phyloP scores from a whole-genome alignment of 1,139 yeast genomes.

The Yamadazyma dushanensis region DNA sequence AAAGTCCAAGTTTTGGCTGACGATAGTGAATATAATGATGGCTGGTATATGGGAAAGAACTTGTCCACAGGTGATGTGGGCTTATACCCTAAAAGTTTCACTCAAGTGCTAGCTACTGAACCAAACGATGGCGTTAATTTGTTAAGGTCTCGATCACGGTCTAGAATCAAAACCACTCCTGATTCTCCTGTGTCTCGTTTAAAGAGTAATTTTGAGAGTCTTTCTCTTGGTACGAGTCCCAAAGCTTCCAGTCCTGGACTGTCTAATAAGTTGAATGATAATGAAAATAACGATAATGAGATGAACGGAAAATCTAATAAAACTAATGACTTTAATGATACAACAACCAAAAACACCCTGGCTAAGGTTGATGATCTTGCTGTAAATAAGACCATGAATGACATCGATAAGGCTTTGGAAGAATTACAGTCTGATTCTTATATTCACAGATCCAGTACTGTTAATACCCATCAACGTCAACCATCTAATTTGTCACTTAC shows the following conservation, averaged over 20 bases:
- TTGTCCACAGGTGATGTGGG: slow-evolving; percentile 73
- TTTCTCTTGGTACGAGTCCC: slow-evolving; percentile 8
- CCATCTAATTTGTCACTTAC: slow-evolving; percentile 21
- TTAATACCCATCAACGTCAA: slow-evolving; percentile 16
- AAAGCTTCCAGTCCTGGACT: not conserved
- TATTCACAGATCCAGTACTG: slow-evolving; percentile 7
- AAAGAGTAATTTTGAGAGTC: slow-evolving; percentile 20
- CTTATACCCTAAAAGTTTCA: slow-evolving; percentile 84
- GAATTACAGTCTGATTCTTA: slow-evolving; percentile 52
- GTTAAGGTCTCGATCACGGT: slow-evolving; percentile 35
- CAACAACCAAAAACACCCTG: slow-evolving; percentile 1
- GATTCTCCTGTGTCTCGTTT: slow-evolving; percentile 14
- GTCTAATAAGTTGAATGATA: not conserved
- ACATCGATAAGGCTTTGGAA: slow-evolving; percentile 80
- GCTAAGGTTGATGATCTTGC: slow-evolving; percentile 8
- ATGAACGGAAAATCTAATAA: slow-evolving; percentile 2
- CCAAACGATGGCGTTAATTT: slow-evolving; percentile 22
- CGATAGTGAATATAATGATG: slow-evolving; percentile 91
- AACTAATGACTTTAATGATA: slow-evolving; percentile 8
- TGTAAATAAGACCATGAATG: slow-evolving; percentile 65
- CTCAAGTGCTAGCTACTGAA: slow-evolving; percentile 42
- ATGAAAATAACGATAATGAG: slow-evolving; percentile 8
- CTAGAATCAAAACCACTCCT: slow-evolving; percentile 38
- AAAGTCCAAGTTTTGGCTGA: slow-evolving; percentile 86
- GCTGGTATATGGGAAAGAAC: slow-evolving; percentile 95